Percentiles rank a stretch among this genome's conserved stretches.
Conservation (phyloP, 352 stramenopile genomes). For the Phytopythium chamaehyphon region DNA sequence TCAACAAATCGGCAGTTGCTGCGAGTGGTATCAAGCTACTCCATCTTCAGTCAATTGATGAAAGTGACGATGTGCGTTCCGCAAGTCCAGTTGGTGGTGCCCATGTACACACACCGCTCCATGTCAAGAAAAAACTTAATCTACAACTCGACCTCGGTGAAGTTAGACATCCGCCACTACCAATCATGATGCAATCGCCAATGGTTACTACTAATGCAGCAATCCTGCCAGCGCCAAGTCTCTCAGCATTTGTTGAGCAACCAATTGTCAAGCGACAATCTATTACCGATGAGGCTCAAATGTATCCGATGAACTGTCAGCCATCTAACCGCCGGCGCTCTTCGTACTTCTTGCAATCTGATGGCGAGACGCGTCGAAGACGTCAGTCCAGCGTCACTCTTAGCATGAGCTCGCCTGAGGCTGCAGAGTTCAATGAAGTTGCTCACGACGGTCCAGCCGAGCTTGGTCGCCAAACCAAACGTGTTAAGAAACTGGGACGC, state of each 20-base stretch:
- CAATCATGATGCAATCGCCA: slow-evolving; percentile 30
- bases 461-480: slow-evolving; percentile 57
- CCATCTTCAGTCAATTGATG: not conserved
- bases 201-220: too few species aligned
- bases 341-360: not conserved
- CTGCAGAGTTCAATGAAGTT: slow-evolving; percentile 72
- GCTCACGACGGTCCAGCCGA: slow-evolving; percentile 63
- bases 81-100: slow-evolving; percentile 11
- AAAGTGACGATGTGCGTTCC: slow-evolving; percentile 1
- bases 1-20: not conserved
- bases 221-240: too few species aligned
- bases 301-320: slow-evolving; percentile 6
- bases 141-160: slow-evolving; percentile 49
- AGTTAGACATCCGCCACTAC: slow-evolving; percentile 22
- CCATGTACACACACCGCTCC: slow-evolving; percentile 5
- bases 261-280: slow-evolving; percentile 8
- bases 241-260: too few species aligned
- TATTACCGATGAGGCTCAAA: too few species aligned
- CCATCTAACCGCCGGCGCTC: slow-evolving; percentile 1
- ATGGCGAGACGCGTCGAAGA: slow-evolving; percentile 9
- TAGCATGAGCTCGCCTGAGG: slow-evolving; percentile 55
- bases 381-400: slow-evolving; percentile 55
- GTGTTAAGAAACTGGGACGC: slow-evolving; percentile 68
- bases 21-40: slow-evolving; percentile 3
- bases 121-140: slow-evolving; percentile 48